Conservation (phyloP, 805 yeast genomes). For the Candida broadrunensis region DNA sequence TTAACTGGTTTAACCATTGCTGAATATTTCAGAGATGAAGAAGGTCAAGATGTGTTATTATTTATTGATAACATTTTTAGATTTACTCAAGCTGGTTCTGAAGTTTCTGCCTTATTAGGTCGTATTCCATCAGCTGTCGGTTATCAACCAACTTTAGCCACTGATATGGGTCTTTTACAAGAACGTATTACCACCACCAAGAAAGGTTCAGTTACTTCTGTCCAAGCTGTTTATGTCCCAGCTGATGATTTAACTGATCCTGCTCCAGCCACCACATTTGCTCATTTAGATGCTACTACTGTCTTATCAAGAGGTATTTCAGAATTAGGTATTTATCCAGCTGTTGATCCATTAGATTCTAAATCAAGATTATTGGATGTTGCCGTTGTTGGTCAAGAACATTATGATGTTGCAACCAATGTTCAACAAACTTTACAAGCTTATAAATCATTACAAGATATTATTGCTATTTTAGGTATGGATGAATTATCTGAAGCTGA, state of each 20-base stretch:
- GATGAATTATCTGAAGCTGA: conserved; percentile 99
- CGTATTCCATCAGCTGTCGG: conserved; percentile 99
- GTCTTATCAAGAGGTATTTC: conserved; percentile 99
- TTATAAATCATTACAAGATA: conserved; percentile 99
- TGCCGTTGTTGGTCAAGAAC: conserved; percentile 97
- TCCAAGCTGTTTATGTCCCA: conserved; percentile 99
- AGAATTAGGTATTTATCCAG: conserved; percentile 99
- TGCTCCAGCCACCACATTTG: conserved; percentile 99
- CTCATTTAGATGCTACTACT: conserved; percentile 99
- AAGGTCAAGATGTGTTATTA: conserved; percentile 99
- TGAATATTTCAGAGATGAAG: conserved; percentile 99
- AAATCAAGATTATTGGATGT: conserved; percentile 98
- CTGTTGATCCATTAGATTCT: conserved; percentile 99
- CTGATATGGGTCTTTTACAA: conserved; percentile 99
- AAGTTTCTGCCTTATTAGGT: conserved; percentile 98
- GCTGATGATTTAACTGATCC: conserved; percentile 99
- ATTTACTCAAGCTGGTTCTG: conserved; percentile 99
- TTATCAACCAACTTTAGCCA: conserved; percentile 99
- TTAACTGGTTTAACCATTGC: conserved; percentile 99
- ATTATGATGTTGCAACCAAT: conserved; percentile 88
- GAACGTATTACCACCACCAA: conserved; percentile 99
- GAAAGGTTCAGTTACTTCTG: conserved; percentile 99
- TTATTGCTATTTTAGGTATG: conserved; percentile 99
- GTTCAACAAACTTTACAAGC: conserved; percentile 99
- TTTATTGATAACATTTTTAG: conserved; percentile 99